phyloP scores from a whole-genome alignment of 768 basidiomycete genomes.

The Pilatotrama ljubarskyi region DNA sequence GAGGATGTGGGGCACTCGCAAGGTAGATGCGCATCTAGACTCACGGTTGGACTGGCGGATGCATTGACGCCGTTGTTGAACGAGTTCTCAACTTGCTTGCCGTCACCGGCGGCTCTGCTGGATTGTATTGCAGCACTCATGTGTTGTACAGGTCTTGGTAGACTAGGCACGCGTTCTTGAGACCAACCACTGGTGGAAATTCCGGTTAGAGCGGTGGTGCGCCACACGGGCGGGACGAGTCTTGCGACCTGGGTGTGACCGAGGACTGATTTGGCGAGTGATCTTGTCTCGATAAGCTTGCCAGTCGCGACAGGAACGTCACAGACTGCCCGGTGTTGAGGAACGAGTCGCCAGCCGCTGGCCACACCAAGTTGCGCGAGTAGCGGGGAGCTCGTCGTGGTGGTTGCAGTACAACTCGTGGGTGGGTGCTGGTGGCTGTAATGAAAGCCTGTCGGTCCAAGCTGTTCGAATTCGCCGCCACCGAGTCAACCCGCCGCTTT shows the following conservation, averaged over 20 bases:
- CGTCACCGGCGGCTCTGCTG: background rate
- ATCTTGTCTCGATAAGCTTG: slow-evolving; percentile 6
- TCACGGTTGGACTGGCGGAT: slow-evolving; percentile 1
- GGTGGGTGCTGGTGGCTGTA: slow-evolving; percentile 10
- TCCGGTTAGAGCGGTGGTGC: background rate
- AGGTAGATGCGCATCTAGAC: slow-evolving; percentile 1
- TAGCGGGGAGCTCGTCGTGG: background rate
- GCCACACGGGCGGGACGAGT: slow-evolving; percentile 8
- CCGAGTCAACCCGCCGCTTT: slow-evolving; percentile 11
- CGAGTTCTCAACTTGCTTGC: background rate
- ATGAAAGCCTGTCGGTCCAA: slow-evolving; percentile 3
- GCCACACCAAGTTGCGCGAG: background rate
- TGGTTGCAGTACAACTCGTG: slow-evolving; percentile 6
- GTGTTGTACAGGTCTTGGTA: background rate
- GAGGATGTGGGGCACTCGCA: background rate
- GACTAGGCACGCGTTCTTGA: slow-evolving; percentile 8
- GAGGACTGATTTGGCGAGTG: slow-evolving; percentile 12
- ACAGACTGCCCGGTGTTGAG: background rate
- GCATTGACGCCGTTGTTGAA: background rate
- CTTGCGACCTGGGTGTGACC: slow-evolving; percentile 7
- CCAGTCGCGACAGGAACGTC: background rate
- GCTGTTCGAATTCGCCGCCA: background rate
- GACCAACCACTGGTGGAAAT: background rate
- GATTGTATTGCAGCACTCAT: slow-evolving; percentile 15
- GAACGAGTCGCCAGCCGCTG: background rate